Percentiles rank a stretch among this genome's conserved stretches.
These are phyloP conservation scores for Endogone sp. DNA, from an alignment of 192 early-diverging fungal genomes.

Conservation along the genomic window DNA sequence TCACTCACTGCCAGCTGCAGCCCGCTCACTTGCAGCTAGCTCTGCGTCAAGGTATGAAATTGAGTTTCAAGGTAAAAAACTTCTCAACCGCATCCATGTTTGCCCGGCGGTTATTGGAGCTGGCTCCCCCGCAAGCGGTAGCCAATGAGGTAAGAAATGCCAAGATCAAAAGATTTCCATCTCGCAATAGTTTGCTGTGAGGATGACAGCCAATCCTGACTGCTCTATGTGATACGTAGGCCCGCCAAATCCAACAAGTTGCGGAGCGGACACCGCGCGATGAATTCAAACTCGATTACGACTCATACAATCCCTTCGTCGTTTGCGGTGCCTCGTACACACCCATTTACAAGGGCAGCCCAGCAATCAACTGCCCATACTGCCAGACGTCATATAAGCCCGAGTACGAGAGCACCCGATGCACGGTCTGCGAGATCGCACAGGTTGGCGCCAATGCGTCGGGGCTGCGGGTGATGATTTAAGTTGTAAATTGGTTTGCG, in stretches of 20 bases:
- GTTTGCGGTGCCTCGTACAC: constrained; percentile 80
- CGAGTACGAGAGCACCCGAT: constrained; percentile 73
- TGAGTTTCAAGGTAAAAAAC: constrained; percentile 80
- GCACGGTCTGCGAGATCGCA: constrained; percentile 84
- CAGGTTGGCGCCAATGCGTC: constrained; percentile 74
- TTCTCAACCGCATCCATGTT: constrained; percentile 82
- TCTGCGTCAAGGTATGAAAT: constrained; percentile 83
- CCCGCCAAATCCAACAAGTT: constrained; percentile 69
- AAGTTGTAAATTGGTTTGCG: no score
- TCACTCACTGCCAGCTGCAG: constrained; percentile 91
- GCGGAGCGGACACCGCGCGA: constrained; percentile 79
- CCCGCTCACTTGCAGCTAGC: constrained; percentile 84
- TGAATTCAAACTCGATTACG: constrained; percentile 82
- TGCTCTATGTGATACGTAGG: constrained; percentile 35
- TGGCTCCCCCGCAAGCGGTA: constrained; percentile 73
- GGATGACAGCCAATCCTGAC: no score
- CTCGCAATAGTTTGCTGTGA: no score
- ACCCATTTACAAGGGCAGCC: constrained; percentile 88
- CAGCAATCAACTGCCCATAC: constrained; percentile 78
- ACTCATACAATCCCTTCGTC: constrained; percentile 94
- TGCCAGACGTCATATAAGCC: constrained; percentile 86
- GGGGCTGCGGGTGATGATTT: constrained; percentile 58
- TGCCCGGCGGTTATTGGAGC: constrained; percentile 86
- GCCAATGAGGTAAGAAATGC: constrained; percentile 65
- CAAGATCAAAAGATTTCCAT: background rate